Conservation (phyloP, 495 filamentous ascomycete species). For the Aspergillus cavernicola region DNA sequence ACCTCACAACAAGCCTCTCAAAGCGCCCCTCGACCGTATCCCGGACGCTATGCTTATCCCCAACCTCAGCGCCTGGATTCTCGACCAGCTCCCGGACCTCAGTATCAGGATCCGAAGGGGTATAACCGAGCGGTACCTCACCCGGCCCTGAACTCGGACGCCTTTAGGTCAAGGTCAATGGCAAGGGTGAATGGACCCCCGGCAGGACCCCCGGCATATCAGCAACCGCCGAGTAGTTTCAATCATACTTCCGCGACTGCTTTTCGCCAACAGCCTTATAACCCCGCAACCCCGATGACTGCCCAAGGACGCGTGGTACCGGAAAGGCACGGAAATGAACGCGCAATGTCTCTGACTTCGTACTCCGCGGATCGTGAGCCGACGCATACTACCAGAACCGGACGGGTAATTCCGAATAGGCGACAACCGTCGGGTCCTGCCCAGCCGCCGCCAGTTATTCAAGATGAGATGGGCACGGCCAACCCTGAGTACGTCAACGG, state of each 20-base stretch:
- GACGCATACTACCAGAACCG: constrained; percentile 78
- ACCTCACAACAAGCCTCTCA: constrained; percentile 53
- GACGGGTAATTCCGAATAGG: constrained; percentile 74
- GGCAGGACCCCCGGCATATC: constrained; percentile 62
- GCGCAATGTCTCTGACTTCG: constrained; percentile 92
- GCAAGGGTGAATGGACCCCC: constrained; percentile 65
- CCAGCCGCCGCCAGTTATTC: constrained; percentile 15
- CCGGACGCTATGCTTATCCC: constrained; percentile 58
- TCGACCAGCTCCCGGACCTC: constrained; percentile 57
- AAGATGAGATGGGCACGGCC: constrained; percentile 26
- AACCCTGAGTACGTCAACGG: constrained; percentile 23
- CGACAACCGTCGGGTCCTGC: constrained; percentile 53
- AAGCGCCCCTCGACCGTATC: constrained; percentile 60
- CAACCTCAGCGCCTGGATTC: constrained; percentile 68
- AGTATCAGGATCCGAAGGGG: constrained; percentile 47
- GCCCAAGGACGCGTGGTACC: constrained; percentile 89
- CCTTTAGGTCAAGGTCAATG: constrained; percentile 88
- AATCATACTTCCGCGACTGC: constrained; percentile 64
- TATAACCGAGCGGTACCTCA: constrained; percentile 50
- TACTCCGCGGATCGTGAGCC: constrained; percentile 76
- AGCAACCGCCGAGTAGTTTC: constrained; percentile 61
- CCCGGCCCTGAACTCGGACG: constrained; percentile 77
- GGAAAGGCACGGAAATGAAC: constrained; percentile 78
- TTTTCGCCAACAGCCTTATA: constrained; percentile 74
- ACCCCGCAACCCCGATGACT: constrained; percentile 61